These are phyloP conservation scores for Hortiboletus flavorubellus DNA, from an alignment of 768 basidiomycete species.

Conservation along the genomic window DNA sequence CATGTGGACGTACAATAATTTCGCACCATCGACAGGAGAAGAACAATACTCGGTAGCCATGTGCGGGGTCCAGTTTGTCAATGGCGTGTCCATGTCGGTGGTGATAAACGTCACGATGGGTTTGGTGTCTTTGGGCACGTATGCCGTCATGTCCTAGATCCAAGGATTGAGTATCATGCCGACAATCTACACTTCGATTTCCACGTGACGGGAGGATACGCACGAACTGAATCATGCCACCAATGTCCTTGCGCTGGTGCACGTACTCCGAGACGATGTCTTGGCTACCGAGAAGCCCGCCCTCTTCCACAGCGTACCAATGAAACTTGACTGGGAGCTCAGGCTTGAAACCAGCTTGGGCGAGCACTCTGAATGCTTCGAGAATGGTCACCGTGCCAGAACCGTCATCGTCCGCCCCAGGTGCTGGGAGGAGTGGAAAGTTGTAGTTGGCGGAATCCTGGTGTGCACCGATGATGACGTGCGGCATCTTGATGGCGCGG, in stretches of 20 bases:
- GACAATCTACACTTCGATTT: no score
- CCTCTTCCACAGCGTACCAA: constrained; percentile 79
- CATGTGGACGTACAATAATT: constrained; percentile 30
- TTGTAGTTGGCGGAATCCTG: constrained; percentile 43
- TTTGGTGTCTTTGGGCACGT: constrained; percentile 14
- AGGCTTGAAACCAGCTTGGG: constrained; percentile 67
- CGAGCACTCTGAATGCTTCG: constrained; percentile 69
- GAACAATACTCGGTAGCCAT: constrained; percentile 32
- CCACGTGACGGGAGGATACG: constrained; percentile 17
- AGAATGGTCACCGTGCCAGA: constrained; percentile 74
- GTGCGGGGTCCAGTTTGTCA: constrained; percentile 36
- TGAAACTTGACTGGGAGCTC: constrained; percentile 70
- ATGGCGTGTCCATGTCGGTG: constrained; percentile 41
- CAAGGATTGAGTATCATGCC: no score
- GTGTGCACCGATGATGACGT: constrained; percentile 41
- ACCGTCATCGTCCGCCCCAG: constrained; percentile 51
- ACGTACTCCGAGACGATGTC: constrained; percentile 52
- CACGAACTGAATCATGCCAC: constrained; percentile 49
- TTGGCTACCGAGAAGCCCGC: constrained; percentile 31
- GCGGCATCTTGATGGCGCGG: constrained; percentile 16
- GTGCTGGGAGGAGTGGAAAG: constrained; percentile 40
- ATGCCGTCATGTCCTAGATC: constrained; percentile 36
- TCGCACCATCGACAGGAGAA: constrained; percentile 16
- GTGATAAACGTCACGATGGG: constrained; percentile 30
- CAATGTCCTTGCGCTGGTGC: constrained; percentile 40